Evolutionary conservation across 192 early-diverging fungal species (phyloP).

Genomic region (Coemansia sp.): DNA sequence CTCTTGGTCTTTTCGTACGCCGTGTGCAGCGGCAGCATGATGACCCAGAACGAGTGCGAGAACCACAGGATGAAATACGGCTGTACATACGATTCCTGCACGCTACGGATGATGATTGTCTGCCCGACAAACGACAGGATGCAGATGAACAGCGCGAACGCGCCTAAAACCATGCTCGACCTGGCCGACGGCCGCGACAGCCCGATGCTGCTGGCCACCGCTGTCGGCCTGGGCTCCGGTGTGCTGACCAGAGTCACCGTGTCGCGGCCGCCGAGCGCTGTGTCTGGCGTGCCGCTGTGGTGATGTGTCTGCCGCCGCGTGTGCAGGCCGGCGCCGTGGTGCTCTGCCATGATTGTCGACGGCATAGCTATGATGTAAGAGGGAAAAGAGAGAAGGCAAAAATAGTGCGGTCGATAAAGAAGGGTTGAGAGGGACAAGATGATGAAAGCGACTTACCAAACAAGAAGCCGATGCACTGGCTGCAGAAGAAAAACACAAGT

Average conservation of each 20-base stretch:
- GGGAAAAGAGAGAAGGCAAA: not conserved
- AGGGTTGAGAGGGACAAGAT: not conserved
- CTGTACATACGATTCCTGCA: conserved; percentile 51
- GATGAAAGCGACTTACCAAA: not conserved
- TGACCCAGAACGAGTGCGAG: conserved; percentile 53
- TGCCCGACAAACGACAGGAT: conserved; percentile 44
- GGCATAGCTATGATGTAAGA: not conserved
- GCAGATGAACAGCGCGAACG: conserved; percentile 32
- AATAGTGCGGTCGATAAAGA: not conserved
- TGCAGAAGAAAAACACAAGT: too few relatives aligned
- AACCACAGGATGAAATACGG: conserved; percentile 59
- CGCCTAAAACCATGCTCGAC: conserved; percentile 42
- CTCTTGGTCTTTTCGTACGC: conserved; percentile 42
- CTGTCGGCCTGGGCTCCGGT: not conserved
- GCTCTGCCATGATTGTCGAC: not conserved
- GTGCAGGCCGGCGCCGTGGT: not conserved
- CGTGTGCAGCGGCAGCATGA: conserved; percentile 48
- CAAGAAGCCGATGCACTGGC: too few relatives aligned
- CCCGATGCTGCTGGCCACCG: not conserved
- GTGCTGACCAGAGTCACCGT: not conserved
- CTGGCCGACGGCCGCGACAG: conserved; percentile 30
- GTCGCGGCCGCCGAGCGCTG: not conserved
- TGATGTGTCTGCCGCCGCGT: not conserved
- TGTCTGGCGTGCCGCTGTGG: not conserved
- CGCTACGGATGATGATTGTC: conserved; percentile 41